A percentile compares a stretch with the other conserved stretches of the same genome.
phyloP scores from a whole-genome alignment of 495 filamentous ascomycete genomes.

The Annulohypoxylon maeteangense region DNA sequence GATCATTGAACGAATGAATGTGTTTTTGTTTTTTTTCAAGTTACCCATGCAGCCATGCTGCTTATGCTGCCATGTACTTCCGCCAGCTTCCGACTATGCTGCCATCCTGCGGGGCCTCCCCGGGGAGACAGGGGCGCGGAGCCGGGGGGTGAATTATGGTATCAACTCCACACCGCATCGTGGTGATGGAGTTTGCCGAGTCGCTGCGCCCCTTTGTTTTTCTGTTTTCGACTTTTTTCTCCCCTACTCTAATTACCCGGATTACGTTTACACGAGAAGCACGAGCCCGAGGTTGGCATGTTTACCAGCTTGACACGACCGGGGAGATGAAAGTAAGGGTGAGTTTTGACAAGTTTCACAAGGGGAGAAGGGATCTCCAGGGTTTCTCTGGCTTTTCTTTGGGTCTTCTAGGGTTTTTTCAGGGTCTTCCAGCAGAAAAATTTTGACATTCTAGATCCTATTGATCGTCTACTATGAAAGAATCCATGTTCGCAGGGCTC shows the following conservation, averaged over 20 bases:
- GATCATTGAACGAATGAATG: background rate
- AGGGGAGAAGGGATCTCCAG: background rate
- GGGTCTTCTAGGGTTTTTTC: background rate
- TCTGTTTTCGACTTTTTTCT: no score
- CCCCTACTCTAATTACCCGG: background rate
- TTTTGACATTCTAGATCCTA: conserved; percentile 8
- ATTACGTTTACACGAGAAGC: conserved; percentile 1
- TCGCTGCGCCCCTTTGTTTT: conserved; percentile 10
- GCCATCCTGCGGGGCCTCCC: background rate
- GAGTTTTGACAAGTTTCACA: conserved; percentile 9
- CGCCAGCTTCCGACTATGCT: background rate
- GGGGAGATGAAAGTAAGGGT: background rate
- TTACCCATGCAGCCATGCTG: no score
- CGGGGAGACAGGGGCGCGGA: background rate
- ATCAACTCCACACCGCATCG: conserved; percentile 14
- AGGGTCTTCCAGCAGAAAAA: background rate
- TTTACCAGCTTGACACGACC: background rate
- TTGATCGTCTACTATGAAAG: background rate
- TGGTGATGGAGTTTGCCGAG: conserved; percentile 14
- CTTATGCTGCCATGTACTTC: background rate
- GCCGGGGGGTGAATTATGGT: background rate
- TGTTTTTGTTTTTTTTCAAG: no score
- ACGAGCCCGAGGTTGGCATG: background rate
- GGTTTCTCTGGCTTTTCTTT: background rate
- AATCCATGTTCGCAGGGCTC: background rate